Evolutionary conservation across 495 filamentous ascomycete species (phyloP).

Genomic region (Podospora anserina): DNA sequence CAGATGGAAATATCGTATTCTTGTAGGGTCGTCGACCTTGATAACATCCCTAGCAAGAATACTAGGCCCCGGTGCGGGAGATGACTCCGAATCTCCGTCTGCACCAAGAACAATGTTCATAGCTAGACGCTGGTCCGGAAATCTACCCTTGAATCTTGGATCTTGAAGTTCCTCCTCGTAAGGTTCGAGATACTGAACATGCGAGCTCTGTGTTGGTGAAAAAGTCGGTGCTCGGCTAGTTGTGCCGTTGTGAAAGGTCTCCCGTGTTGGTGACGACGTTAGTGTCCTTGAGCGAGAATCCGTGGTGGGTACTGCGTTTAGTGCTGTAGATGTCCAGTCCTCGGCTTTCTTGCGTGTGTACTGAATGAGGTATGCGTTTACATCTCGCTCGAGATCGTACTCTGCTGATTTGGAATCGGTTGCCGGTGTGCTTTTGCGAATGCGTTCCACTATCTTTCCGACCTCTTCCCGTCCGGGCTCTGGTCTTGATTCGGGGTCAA

Average conservation of each 20-base stretch:
- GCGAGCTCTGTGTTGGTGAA: neutral
- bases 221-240: neutral
- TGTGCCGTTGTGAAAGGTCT: neutral
- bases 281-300: neutral
- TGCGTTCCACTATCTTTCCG: neutral
- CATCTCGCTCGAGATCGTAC: constrained; percentile 20
- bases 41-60: constrained; percentile 5
- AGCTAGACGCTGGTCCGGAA: constrained; percentile 22
- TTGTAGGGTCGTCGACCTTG: constrained; percentile 5
- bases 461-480: constrained; percentile 1
- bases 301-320: neutral
- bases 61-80: neutral
- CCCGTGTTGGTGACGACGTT: neutral
- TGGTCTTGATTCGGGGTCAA: neutral
- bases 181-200: constrained; percentile 8
- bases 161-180: constrained; percentile 16
- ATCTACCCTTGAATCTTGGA: constrained; percentile 19
- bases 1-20: constrained; percentile 24
- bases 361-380: constrained; percentile 27
- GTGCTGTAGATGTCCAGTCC: neutral
- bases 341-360: constrained; percentile 7
- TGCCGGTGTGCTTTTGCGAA: neutral
- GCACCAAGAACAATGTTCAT: constrained; percentile 12
- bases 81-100: neutral
- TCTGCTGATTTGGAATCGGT: neutral